Conservation (phyloP, 352 stramenopile species). For the Albugo laibachii region DNA sequence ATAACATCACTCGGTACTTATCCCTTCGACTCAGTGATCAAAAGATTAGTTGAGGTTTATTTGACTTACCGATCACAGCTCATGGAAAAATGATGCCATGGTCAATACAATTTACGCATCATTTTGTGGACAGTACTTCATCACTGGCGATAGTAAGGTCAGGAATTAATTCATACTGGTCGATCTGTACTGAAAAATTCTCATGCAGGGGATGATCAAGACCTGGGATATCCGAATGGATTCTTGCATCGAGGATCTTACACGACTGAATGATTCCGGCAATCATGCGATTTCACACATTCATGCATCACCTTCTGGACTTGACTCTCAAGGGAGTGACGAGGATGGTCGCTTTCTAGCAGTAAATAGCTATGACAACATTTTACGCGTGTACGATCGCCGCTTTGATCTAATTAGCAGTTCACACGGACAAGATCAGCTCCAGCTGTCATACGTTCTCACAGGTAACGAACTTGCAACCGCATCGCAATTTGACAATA, state of each 20-base stretch:
- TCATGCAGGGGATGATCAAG: slow-evolving; percentile 55
- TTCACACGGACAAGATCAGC: slow-evolving; percentile 38
- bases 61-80: slow-evolving; percentile 11
- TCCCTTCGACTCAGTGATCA: not conserved
- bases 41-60: not conserved
- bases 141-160: slow-evolving; percentile 71
- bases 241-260: slow-evolving; percentile 53
- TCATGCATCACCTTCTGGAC: slow-evolving; percentile 41
- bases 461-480: slow-evolving; percentile 7
- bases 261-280: slow-evolving; percentile 51
- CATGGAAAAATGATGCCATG: slow-evolving; percentile 74
- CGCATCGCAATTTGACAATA: not conserved
- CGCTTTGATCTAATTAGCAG: slow-evolving; percentile 69
- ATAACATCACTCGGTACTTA: slow-evolving; percentile 11
- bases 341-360: slow-evolving; percentile 70
- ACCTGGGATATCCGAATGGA: slow-evolving; percentile 76
- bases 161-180: not conserved
- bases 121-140: slow-evolving; percentile 51
- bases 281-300: slow-evolving; percentile 69
- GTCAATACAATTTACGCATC: slow-evolving; percentile 70
- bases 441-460: slow-evolving; percentile 61
- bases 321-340: slow-evolving; percentile 25
- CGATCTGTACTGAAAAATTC: not conserved
- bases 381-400: slow-evolving; percentile 73
- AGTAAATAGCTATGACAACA: slow-evolving; percentile 80